These are phyloP conservation scores for Staphylotrichum longicolle DNA, from an alignment of 495 filamentous ascomycete species.

Conservation along the genomic window DNA sequence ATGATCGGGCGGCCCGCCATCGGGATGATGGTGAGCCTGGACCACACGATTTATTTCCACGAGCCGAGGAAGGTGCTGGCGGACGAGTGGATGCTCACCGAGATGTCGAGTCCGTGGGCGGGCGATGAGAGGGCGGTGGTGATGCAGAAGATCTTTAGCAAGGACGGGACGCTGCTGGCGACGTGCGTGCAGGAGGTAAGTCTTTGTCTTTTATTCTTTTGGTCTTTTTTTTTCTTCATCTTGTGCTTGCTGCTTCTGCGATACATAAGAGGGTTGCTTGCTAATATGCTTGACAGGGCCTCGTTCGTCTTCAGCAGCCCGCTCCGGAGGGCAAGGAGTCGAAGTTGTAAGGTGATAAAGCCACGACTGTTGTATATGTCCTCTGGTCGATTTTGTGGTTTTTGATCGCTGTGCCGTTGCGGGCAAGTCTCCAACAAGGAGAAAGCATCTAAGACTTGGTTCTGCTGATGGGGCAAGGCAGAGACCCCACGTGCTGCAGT, in stretches of 20 bases:
- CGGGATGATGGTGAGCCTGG: slow-evolving; percentile 95
- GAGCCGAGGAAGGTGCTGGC: slow-evolving; percentile 72
- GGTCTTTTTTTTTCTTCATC: not conserved
- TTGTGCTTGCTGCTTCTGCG: not conserved
- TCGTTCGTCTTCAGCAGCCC: slow-evolving; percentile 29
- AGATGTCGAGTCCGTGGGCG: slow-evolving; percentile 93
- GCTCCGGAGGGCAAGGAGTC: slow-evolving; percentile 26
- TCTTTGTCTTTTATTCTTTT: slow-evolving; percentile 20
- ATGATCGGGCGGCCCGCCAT: slow-evolving; percentile 52
- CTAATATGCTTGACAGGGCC: slow-evolving; percentile 17
- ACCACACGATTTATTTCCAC: slow-evolving; percentile 96
- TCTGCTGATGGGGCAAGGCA: too few relatives aligned
- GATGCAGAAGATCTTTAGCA: slow-evolving; percentile 80
- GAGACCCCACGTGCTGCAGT: too few relatives aligned
- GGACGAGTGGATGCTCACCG: slow-evolving; percentile 91
- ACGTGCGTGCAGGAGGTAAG: slow-evolving; percentile 77
- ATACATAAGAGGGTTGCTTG: not conserved
- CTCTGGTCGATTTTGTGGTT: too few relatives aligned
- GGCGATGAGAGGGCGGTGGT: slow-evolving; percentile 87
- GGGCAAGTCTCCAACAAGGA: too few relatives aligned
- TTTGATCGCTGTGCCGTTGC: too few relatives aligned
- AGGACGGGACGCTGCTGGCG: slow-evolving; percentile 79
- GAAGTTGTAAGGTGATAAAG: slow-evolving; percentile 21
- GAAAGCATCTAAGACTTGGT: too few relatives aligned
- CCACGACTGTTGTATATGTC: too few relatives aligned